Conservation (phyloP, 495 filamentous ascomycete species). For the Achaetomiella virescens region DNA sequence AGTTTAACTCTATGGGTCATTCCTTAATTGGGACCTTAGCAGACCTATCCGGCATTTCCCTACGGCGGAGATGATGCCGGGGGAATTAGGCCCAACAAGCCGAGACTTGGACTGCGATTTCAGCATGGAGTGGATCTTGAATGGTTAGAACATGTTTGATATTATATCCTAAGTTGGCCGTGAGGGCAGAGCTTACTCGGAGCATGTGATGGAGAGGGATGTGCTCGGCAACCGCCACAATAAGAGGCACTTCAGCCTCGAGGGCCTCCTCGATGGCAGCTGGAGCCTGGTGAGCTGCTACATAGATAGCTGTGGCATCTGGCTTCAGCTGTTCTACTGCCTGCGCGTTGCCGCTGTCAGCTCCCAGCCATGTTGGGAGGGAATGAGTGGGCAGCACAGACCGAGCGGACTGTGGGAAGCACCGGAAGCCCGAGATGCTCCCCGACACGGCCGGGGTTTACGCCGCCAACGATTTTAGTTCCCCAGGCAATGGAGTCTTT, state of each 20-base stretch:
- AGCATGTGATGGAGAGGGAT: conserved; percentile 84
- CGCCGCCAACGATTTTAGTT: conserved; percentile 82
- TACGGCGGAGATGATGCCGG: conserved; percentile 79
- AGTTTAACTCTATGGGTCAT: neutral
- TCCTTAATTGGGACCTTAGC: neutral
- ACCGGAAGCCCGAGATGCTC: conserved; percentile 79
- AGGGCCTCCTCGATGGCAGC: conserved; percentile 83
- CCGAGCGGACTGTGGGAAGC: conserved; percentile 58
- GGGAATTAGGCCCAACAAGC: conserved; percentile 79
- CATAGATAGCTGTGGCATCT: conserved; percentile 81
- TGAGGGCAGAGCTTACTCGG: conserved; percentile 45
- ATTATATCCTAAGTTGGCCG: neutral
- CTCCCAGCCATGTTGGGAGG: neutral
- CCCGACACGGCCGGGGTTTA: conserved; percentile 68
- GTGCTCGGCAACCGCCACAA: conserved; percentile 88
- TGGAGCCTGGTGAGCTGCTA: conserved; percentile 70
- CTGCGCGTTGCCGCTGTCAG: conserved; percentile 30
- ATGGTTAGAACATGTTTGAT: conserved; percentile 7
- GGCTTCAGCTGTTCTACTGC: conserved; percentile 72
- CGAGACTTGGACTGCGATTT: conserved; percentile 74
- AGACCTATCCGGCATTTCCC: conserved; percentile 70
- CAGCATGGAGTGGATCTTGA: conserved; percentile 64
- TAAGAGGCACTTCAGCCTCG: conserved; percentile 77
- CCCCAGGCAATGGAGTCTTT: conserved; percentile 78
- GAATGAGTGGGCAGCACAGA: conserved; percentile 1